These are phyloP conservation scores for Metschnikowia matae DNA, from an alignment of 805 yeast genomes.

Conservation along the genomic window DNA sequence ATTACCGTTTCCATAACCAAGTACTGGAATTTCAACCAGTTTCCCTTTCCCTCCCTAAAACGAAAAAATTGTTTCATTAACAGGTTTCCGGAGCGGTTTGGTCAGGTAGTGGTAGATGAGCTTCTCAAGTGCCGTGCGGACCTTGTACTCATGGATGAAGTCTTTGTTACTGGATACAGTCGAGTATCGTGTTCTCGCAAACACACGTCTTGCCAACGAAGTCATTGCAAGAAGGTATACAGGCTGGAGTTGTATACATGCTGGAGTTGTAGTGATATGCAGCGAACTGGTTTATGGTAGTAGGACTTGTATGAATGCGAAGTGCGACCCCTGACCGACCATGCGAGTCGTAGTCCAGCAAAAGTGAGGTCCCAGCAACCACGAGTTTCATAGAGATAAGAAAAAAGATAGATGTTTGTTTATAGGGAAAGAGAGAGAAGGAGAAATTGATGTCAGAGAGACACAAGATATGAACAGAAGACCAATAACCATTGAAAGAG, in stretches of 20 bases:
- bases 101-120: conserved; percentile 55
- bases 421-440: too few species aligned
- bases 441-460: too few species aligned
- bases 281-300: not conserved
- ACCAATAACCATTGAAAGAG: too few species aligned
- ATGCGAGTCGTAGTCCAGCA: not conserved
- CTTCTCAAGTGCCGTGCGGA: conserved; percentile 55
- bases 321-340: not conserved
- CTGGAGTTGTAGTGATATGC: not conserved
- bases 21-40: too few species aligned
- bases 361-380: not conserved
- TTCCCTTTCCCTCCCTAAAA: too few species aligned
- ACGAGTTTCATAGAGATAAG: not conserved
- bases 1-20: too few species aligned
- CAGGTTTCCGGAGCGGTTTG: conserved; percentile 50
- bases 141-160: conserved; percentile 51
- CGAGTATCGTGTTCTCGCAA: not conserved
- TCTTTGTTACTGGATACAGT: conserved; percentile 5
- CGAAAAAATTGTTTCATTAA: too few species aligned
- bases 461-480: too few species aligned
- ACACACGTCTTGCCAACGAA: not conserved
- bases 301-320: not conserved
- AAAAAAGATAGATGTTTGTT: not conserved
- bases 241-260: too few species aligned
- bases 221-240: not conserved